These are phyloP conservation scores for Talaromyces proteolyticus DNA, from an alignment of 495 filamentous ascomycete genomes.

Conservation along the genomic window DNA sequence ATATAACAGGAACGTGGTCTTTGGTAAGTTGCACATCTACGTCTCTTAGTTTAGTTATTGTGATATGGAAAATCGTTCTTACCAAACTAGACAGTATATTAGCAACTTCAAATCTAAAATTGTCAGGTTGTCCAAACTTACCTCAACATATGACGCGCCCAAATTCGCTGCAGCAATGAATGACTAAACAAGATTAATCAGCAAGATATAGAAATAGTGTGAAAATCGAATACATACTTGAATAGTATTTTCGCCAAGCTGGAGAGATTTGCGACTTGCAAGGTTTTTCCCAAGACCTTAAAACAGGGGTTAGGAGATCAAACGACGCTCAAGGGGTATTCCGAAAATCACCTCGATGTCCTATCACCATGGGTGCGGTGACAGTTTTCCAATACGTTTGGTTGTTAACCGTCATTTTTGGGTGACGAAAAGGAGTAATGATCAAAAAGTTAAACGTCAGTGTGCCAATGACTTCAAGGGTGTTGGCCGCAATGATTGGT, in stretches of 20 bases:
- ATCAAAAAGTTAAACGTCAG: slow-evolving; percentile 96
- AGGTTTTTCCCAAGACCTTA: slow-evolving; percentile 83
- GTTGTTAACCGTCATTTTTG: slow-evolving; percentile 84
- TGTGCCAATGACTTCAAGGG: slow-evolving; percentile 83
- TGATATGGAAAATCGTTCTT: slow-evolving; percentile 17
- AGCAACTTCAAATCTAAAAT: slow-evolving; percentile 9
- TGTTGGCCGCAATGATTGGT: slow-evolving; percentile 75
- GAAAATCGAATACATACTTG: slow-evolving; percentile 26
- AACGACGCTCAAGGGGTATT: background rate
- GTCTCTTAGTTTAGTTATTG: slow-evolving; percentile 11
- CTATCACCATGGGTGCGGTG: slow-evolving; percentile 81
- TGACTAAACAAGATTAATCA: slow-evolving; percentile 41
- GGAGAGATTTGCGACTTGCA: slow-evolving; percentile 71
- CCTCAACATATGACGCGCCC: slow-evolving; percentile 88
- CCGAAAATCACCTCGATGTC: slow-evolving; percentile 59
- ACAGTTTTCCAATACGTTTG: slow-evolving; percentile 95
- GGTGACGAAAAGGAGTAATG: slow-evolving; percentile 90
- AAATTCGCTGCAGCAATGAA: slow-evolving; percentile 95
- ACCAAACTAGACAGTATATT: background rate
- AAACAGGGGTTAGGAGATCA: slow-evolving; percentile 7
- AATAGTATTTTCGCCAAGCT: slow-evolving; percentile 93
- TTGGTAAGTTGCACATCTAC: slow-evolving; percentile 97
- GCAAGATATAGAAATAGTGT: slow-evolving; percentile 1
- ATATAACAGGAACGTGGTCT: slow-evolving; percentile 97
- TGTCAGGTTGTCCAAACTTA: slow-evolving; percentile 10